Conservation (phyloP, 495 filamentous ascomycete species). For the Penicilliopsis zonata region DNA sequence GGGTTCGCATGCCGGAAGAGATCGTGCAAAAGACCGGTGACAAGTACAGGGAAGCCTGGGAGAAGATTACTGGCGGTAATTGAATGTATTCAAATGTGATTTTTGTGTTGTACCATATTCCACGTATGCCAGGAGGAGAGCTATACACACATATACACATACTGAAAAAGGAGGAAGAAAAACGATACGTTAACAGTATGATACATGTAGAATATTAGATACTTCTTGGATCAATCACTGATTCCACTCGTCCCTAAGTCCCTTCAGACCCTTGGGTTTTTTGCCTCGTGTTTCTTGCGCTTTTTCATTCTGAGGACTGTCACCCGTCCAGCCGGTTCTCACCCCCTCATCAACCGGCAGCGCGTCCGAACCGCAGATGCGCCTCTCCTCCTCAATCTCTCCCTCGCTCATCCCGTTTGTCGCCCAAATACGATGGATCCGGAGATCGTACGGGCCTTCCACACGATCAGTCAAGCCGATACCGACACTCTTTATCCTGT, state of each 20-base stretch:
- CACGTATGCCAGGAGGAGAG: no score
- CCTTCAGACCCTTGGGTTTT: slow-evolving; percentile 20
- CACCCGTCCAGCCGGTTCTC: slow-evolving; percentile 15
- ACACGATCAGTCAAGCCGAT: slow-evolving; percentile 82
- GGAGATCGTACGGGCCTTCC: slow-evolving; percentile 65
- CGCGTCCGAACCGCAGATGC: slow-evolving; percentile 31
- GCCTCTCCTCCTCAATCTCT: slow-evolving; percentile 26
- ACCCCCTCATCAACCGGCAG: slow-evolving; percentile 32
- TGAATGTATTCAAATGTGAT: neutral
- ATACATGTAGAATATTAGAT: slow-evolving; percentile 1
- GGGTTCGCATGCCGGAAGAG: slow-evolving; percentile 54
- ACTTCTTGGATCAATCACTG: neutral
- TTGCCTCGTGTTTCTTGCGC: neutral
- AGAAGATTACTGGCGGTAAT: slow-evolving; percentile 50
- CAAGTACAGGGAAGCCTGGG: slow-evolving; percentile 60
- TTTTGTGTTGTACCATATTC: no score
- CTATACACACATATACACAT: no score
- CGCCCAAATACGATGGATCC: slow-evolving; percentile 65
- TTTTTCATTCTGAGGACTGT: slow-evolving; percentile 9
- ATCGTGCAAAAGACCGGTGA: slow-evolving; percentile 48
- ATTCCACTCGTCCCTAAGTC: slow-evolving; percentile 26
- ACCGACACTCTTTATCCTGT: slow-evolving; percentile 75
- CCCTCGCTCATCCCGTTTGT: slow-evolving; percentile 34
- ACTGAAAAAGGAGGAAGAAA: slow-evolving; percentile 2
- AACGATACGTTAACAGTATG: neutral